Base-by-base conservation (phyloP, 441 rosid species). In the Syzygium malaccense region DNA sequence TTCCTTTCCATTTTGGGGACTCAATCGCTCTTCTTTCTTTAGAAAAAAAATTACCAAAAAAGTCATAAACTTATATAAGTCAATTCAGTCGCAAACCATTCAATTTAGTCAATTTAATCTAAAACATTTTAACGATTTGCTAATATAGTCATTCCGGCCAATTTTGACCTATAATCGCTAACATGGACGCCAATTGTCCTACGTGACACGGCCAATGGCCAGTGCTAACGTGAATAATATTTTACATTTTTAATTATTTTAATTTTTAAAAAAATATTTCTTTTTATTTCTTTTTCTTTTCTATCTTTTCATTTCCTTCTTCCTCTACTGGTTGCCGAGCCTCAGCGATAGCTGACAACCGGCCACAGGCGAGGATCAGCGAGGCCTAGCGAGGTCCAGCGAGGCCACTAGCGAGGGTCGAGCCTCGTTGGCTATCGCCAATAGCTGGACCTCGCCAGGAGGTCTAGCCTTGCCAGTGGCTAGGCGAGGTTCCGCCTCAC, bases 341-440 rank as follows among this genome's bases (percentile, higher is more conserved):
- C 2, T 55, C 19, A 17, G 8, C 18, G 7, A 60, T 60, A 32
- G 6, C 32, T n/a, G 3, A 15, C 4, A 14, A 60, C 18, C 4
- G n/a, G 15, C 64, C 64, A 58, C 0, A 58, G 0, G 64, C 28
- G 7, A 11, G 30, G 2, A n/a, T 0, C 0, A 0, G 2, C 6
- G 33, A 60, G 68, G 33, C 28, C 15, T 2, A 60, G 0, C 18
- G 18, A 60, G 68, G 33, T 60, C 15, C 4, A 60, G 0, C 18
- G 18, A 2, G 14, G 4, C 8, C 68, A 28, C 4, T 55, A 13
- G 23, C 4, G 3, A 55, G 23, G 57, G 17, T 53, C 55, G 8
- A 58, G 7, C 30, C 64, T 26, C 60, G 25, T 56, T 4, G 0
- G 28, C 64, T 15, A 58, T 58, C 3, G 30, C 15, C n/a, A 58